A percentile compares a stretch with the other conserved stretches of the same genome.
Evolutionary conservation across 352 stramenopile species (phyloP).

Genomic region (Globisporangium echinulatum): DNA sequence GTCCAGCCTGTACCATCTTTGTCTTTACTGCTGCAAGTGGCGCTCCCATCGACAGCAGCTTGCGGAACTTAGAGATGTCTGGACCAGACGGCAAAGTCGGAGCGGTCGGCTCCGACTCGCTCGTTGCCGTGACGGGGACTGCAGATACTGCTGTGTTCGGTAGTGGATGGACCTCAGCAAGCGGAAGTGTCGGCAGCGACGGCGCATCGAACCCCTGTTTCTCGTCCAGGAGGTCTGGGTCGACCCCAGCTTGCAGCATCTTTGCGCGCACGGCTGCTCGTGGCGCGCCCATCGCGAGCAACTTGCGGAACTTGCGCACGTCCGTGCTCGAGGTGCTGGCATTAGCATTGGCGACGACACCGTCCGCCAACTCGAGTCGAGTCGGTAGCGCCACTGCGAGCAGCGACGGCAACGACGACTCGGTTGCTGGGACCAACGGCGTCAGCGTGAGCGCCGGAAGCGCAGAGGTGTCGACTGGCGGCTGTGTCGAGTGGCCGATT

Average conservation of each 20-base stretch:
- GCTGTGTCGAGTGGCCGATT: constrained; percentile 1
- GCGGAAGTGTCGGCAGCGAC: background rate
- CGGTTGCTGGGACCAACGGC: constrained; percentile 8
- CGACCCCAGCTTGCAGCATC: constrained; percentile 58
- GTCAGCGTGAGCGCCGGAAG: constrained; percentile 20
- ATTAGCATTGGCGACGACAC: too few relatives aligned
- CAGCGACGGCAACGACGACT: background rate
- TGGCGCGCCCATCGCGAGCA: background rate
- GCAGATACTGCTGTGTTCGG: too few relatives aligned
- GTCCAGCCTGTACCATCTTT: constrained; percentile 57
- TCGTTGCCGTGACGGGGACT: background rate
- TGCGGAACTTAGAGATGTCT: constrained; percentile 84
- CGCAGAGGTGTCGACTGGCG: constrained; percentile 1
- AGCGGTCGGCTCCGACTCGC: background rate
- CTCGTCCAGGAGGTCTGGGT: constrained; percentile 51
- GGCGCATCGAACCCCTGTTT: constrained; percentile 41
- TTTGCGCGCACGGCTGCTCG: constrained; percentile 61
- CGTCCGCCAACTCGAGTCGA: too few relatives aligned
- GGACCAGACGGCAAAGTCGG: background rate
- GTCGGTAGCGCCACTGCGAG: too few relatives aligned
- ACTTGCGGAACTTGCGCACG: too few relatives aligned
- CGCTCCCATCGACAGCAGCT: constrained; percentile 86
- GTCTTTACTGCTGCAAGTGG: constrained; percentile 51
- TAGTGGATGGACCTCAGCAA: too few relatives aligned
- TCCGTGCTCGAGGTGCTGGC: too few relatives aligned